Evolutionary conservation across 2,329 filamentous ascomycete species (phyloP).

Genomic region (Epichloe bromicola): DNA sequence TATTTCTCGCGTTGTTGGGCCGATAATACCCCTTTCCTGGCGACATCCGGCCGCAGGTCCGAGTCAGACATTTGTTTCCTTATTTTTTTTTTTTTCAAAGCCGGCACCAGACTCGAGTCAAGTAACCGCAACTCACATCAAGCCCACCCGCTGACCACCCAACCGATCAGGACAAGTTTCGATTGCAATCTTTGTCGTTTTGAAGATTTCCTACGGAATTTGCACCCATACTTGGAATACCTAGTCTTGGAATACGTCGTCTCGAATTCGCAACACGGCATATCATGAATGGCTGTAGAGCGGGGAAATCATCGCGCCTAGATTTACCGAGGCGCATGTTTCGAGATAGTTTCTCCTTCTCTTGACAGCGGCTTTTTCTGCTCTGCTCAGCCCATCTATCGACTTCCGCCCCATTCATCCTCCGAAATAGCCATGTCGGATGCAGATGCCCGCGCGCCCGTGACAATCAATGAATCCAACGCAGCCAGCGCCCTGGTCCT

Average conservation of each 20-base stretch:
- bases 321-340: conserved; percentile 1
- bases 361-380: not conserved
- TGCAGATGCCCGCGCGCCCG: not conserved
- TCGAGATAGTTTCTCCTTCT: conserved; percentile 2
- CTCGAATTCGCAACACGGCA: not conserved
- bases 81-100: not conserved
- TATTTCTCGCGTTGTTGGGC: not conserved
- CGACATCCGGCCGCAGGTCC: not conserved
- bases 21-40: not conserved
- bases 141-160: not conserved
- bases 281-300: conserved; percentile 6
- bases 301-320: not conserved
- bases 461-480: not conserved
- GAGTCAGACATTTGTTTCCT: not conserved
- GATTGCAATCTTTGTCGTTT: too few species aligned
- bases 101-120: not conserved
- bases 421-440: conserved; percentile 2
- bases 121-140: not conserved
- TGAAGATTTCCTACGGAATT: too few species aligned
- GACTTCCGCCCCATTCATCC: not conserved
- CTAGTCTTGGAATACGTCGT: not conserved
- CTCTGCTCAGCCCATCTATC: not conserved
- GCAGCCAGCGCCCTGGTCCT: conserved; percentile 6
- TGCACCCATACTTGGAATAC: too few species aligned
- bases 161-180: too few species aligned